A percentile compares a stretch with the other conserved stretches of the same genome.
These are phyloP conservation scores for Taphrina pruni DNA, from an alignment of 1,139 yeast species.

Conservation along the genomic window DNA sequence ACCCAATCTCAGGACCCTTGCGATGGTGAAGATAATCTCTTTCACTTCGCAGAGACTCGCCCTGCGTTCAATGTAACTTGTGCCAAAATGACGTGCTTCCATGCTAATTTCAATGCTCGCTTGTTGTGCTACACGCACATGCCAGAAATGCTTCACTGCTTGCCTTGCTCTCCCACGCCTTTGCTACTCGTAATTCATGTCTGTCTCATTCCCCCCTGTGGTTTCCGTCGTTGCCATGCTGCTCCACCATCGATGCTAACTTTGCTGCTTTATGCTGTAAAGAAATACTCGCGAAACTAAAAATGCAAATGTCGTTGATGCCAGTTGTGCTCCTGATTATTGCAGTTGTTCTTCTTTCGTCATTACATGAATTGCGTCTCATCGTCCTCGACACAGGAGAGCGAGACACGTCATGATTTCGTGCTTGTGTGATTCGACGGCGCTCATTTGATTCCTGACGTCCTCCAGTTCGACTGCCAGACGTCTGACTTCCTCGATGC, in stretches of 20 bases:
- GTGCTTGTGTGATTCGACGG: constrained; percentile 18
- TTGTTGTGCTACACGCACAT: neutral
- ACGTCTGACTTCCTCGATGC: constrained; percentile 9
- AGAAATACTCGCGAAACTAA: neutral
- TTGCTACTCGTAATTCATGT: constrained; percentile 8
- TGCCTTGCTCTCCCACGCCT: neutral
- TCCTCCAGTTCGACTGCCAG: constrained; percentile 16
- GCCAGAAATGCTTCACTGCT: neutral
- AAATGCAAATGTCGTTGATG: neutral
- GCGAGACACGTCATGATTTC: constrained; percentile 19
- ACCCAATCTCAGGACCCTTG: too few relatives aligned
- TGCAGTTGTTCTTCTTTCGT: too few relatives aligned
- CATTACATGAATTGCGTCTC: too few relatives aligned
- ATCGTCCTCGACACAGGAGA: constrained; percentile 4
- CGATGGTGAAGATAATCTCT: too few relatives aligned
- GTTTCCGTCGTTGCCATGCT: too few relatives aligned
- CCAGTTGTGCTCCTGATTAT: neutral
- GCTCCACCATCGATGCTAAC: too few relatives aligned
- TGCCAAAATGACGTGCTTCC: neutral
- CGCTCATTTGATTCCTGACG: constrained; percentile 14
- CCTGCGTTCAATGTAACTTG: neutral
- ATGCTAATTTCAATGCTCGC: constrained; percentile 1
- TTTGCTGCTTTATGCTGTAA: neutral
- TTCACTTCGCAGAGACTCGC: too few relatives aligned
- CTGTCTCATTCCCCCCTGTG: neutral